Conservation (phyloP, 1,139 yeast genomes). For the Lizanozyma gosingica region DNA sequence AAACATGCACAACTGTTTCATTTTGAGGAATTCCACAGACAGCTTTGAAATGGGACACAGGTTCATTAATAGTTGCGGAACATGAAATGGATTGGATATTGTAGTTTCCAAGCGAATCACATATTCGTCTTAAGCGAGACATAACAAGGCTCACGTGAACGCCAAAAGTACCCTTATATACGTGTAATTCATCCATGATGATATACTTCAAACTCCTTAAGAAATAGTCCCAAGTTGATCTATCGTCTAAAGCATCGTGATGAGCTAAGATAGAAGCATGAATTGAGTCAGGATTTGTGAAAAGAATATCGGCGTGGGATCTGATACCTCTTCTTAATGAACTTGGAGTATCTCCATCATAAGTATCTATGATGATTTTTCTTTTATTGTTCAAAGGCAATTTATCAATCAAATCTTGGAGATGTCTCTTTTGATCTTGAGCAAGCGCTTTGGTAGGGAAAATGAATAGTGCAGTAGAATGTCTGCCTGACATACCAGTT, state of each 20-base stretch:
- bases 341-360: conserved; percentile 84
- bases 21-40: conserved; percentile 55
- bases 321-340: conserved; percentile 45
- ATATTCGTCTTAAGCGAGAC: conserved; percentile 63
- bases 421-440: conserved; percentile 84
- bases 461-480: conserved; percentile 66
- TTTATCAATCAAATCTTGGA: conserved; percentile 47
- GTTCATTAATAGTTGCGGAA: conserved; percentile 83
- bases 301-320: conserved; percentile 63
- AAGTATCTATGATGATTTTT: conserved; percentile 57
- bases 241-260: conserved; percentile 26
- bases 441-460: conserved; percentile 97
- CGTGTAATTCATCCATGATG: conserved; percentile 86
- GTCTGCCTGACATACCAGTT: conserved; percentile 12
- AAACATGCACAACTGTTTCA: conserved; percentile 41
- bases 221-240: conserved; percentile 58
- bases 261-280: conserved; percentile 80
- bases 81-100: conserved; percentile 67
- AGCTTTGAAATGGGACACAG: conserved; percentile 58
- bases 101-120: conserved; percentile 43
- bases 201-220: conserved; percentile 56
- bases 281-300: conserved; percentile 91
- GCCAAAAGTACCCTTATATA: conserved; percentile 86
- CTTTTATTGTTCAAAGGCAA: conserved; percentile 25
- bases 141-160: conserved; percentile 81